Evolutionary conservation across 2,329 filamentous ascomycete species (phyloP).

Genomic region (Fusarium chlamydosporum): DNA sequence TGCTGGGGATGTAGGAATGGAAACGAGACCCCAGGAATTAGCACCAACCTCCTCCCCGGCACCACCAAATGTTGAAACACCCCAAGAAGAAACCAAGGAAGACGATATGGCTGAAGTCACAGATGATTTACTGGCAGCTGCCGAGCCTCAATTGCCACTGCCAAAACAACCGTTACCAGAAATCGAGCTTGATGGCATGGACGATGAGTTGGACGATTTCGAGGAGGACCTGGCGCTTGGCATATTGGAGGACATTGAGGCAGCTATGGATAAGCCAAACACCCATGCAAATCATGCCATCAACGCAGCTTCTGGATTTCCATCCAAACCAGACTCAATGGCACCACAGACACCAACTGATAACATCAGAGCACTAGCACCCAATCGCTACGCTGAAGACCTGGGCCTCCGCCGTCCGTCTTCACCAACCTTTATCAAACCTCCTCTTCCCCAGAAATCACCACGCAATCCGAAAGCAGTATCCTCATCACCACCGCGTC

Average conservation of each 20-base stretch:
- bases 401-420: conserved; percentile 38
- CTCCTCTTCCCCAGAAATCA: conserved; percentile 8
- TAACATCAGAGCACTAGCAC: not conserved
- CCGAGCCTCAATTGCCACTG: not conserved
- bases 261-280: conserved; percentile 19
- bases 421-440: conserved; percentile 9
- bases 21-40: not conserved
- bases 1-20: not conserved
- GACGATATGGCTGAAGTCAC: not conserved
- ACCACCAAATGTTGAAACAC: not conserved
- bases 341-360: not conserved
- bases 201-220: conserved; percentile 50
- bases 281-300: not conserved
- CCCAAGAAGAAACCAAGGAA: not conserved
- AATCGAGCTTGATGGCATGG: conserved; percentile 38
- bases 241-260: conserved; percentile 46
- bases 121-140: not conserved
- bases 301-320: not conserved
- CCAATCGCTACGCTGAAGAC: conserved; percentile 39
- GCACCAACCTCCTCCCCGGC: not conserved
- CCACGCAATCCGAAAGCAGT: conserved; percentile 23
- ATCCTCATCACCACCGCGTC: conserved; percentile 35
- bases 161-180: not conserved
- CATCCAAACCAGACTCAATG: not conserved
- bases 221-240: conserved; percentile 50